Conservation (phyloP, 148 eudicot species). For the Vaccinium darrowii region DNA sequence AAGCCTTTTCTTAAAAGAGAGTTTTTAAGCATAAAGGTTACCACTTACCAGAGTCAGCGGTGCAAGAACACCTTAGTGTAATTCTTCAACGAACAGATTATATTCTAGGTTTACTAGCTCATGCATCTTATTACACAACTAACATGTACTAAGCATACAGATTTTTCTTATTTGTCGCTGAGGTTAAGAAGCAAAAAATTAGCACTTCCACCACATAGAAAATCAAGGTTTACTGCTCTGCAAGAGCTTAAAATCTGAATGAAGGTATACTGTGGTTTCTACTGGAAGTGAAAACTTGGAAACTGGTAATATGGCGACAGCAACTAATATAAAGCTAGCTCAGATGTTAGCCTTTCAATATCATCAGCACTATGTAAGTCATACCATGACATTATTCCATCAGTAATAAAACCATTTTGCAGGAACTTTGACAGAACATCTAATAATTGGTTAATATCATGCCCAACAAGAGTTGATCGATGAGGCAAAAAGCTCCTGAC, state of each 20-base stretch:
- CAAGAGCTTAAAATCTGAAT: neutral
- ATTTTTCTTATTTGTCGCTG: neutral
- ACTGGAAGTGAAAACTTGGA: neutral
- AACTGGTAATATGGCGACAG: neutral
- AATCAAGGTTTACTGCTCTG: neutral
- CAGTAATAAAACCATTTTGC: slow-evolving; percentile 46
- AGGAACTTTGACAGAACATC: slow-evolving; percentile 37
- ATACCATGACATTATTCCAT: slow-evolving; percentile 52
- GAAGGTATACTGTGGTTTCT: neutral
- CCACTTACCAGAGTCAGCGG: neutral
- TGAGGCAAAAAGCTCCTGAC: slow-evolving; percentile 73
- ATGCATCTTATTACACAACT: neutral
- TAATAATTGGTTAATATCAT: slow-evolving; percentile 4
- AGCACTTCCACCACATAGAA: neutral
- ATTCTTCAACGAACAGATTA: neutral
- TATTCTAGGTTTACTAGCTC: neutral
- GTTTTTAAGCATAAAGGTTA: neutral
- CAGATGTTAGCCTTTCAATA: slow-evolving; percentile 12
- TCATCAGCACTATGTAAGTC: slow-evolving; percentile 2
- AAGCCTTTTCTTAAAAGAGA: neutral
- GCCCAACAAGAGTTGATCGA: slow-evolving; percentile 37
- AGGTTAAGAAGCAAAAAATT: neutral
- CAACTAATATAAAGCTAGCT: neutral
- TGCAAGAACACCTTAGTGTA: neutral
- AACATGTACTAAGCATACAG: neutral